Evolutionary conservation across 768 basidiomycete species (phyloP), one percentile per base, ranked within the genome.

Genomic region (Boletus vinaceobasis): DNA sequence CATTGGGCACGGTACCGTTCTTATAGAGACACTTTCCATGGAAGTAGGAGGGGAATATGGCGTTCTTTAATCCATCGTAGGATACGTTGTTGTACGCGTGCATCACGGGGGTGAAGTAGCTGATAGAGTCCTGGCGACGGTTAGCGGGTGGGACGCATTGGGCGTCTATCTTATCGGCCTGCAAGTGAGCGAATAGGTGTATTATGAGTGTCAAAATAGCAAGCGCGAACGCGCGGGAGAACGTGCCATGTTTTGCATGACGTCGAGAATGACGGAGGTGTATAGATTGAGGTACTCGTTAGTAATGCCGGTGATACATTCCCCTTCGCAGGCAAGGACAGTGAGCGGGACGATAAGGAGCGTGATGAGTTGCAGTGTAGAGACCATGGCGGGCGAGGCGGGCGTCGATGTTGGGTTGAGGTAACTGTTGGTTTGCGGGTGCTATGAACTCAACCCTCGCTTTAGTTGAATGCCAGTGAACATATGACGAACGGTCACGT

Each of bases 31-130:
- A 90, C 70, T 87, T 90, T 52, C 88, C 89, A 58, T 90, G 88
- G 67, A 91, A 91, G 70, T 73, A 81, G n/a, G 70, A 64, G 6
- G 83, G 82, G 59, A 90, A 90, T 55, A 90, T 84, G n/a, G 77
- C 81, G 39, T 66, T 71, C 60, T 80, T 71, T 65, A 86, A 74
- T 6, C 66, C 63, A 21, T 70, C 49, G 62, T 79, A 82, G 15
- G 79, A 74, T 6, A 66, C 57, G 48, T 74, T 67, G 44, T 74
- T 53, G 72, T 80, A 90, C 3, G 75, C 74, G 15, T 68, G 56
- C 31, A 77, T 48, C 37, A 88, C 62, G 4, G 85, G 82, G 4
- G 67, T 49, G 37, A 87, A 70, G 59, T 80, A 76, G 56, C 57
- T 52, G 46, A 68, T 63, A n/a, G 57, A 57, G 60, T 59, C 55